Base-by-base conservation (phyloP, 2,329 filamentous ascomycete species). In the Aureobasidium vineae region DNA sequence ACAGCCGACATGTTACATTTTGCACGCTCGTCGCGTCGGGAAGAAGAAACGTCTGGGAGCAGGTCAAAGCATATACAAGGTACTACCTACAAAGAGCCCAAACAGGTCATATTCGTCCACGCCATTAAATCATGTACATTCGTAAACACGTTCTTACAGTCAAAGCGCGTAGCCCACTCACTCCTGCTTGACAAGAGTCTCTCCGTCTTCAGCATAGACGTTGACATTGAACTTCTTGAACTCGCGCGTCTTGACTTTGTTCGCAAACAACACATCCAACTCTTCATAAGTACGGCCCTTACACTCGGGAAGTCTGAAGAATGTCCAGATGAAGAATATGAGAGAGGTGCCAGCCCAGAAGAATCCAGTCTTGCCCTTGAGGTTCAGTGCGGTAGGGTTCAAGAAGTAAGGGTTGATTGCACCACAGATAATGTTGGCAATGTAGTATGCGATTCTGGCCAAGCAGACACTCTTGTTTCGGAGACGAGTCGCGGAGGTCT, bases 241-340 rank as follows among this genome's bases (percentile, higher is more conserved):
- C 57, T 77, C 69, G 59, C 75, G 72, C 11, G 77, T 76, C 26
- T 65, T 70, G 43, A 79, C 75, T 16, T 72, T 70, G 47, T 74
- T 71, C 57, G 75, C 73, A 68, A 79, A 80, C 77, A 80, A 76
- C 26, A 78, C 72, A 70, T 80, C 78, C 41, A 80, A 68, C 71
- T 80, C 78, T 63, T 79, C 77, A 66, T 75, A 79, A 33, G 78
- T 79, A 38, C 77, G 67, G 0, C 74, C 78, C 63, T 75, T 77
- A 52, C 77, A 79, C 69, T 80, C 79, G 5, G 79, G 78, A 1
- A 79, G 71, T 36, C 76, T 70, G 31, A 77, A 75, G 66, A 72
- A 79, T 1, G 75, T 72, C 77, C 78, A 79, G 0, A 76, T 40
- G 8, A 79, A 66, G 43, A 73, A 74, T 0, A 78, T 65, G 2